phyloP scores from a whole-genome alignment of 2,329 filamentous ascomycete genomes.

The Westerdykella ornata region DNA sequence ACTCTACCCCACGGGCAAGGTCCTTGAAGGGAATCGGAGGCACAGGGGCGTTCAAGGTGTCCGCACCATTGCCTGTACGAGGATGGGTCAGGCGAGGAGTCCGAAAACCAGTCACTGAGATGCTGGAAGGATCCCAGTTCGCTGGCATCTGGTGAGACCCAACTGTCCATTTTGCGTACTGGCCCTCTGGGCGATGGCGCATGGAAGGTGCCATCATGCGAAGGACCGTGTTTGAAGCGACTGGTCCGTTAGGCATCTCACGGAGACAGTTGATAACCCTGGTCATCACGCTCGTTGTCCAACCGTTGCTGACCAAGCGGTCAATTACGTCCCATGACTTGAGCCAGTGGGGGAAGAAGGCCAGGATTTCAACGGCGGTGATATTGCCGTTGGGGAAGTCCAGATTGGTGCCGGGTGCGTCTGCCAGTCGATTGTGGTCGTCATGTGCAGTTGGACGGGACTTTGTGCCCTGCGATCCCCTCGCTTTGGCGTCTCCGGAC shows the following conservation, averaged over 20 bases:
- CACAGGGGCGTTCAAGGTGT: conserved; percentile 2
- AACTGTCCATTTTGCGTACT: conserved; percentile 1
- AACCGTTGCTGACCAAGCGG: conserved; percentile 20
- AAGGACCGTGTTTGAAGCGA: conserved; percentile 12
- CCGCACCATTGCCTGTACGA: conserved; percentile 1
- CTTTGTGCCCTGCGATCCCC: neutral
- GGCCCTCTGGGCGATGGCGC: conserved; percentile 5
- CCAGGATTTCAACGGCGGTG: conserved; percentile 19
- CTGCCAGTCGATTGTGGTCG: conserved; percentile 11
- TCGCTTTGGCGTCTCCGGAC: conserved; percentile 1
- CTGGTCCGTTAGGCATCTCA: conserved; percentile 6
- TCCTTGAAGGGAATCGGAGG: conserved; percentile 11
- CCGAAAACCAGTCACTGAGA: conserved; percentile 16
- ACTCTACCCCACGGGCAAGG: conserved; percentile 14
- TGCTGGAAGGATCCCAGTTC: conserved; percentile 8
- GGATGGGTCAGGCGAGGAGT: conserved; percentile 4
- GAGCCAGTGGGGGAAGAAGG: conserved; percentile 20
- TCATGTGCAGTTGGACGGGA: no score
- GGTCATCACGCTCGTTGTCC: conserved; percentile 2
- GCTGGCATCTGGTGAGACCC: conserved; percentile 1
- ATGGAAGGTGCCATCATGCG: conserved; percentile 16
- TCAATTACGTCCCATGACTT: conserved; percentile 20
- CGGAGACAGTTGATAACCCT: conserved; percentile 18
- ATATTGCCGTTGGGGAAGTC: conserved; percentile 19
- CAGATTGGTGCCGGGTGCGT: conserved; percentile 13